Percentiles rank a stretch among this genome's conserved stretches.
These are phyloP conservation scores for Rhodosporidiobolus sp. DNA, from an alignment of 768 basidiomycete species.

Conservation along the genomic window DNA sequence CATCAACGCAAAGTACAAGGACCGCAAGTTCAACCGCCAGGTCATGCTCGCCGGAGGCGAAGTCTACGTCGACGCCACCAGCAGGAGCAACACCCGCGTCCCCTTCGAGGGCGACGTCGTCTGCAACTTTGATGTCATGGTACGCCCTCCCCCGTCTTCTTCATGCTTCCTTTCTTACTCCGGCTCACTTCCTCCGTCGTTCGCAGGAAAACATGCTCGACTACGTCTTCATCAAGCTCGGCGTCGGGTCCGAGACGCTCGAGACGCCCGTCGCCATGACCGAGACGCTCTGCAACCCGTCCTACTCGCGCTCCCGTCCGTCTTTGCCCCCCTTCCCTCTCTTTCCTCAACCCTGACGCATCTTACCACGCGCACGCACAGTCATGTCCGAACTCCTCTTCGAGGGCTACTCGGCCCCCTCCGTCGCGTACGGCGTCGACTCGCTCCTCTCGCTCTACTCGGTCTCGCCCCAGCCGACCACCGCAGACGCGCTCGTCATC, in stretches of 20 bases:
- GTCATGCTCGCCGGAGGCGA: slow-evolving; percentile 85
- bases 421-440: slow-evolving; percentile 82
- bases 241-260: slow-evolving; percentile 68
- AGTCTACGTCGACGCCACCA: slow-evolving; percentile 79
- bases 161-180: slow-evolving; percentile 26
- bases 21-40: slow-evolving; percentile 75
- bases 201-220: slow-evolving; percentile 88
- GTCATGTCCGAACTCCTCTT: slow-evolving; percentile 96
- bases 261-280: slow-evolving; percentile 91
- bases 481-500: slow-evolving; percentile 75
- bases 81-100: slow-evolving; percentile 69
- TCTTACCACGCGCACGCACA: slow-evolving; percentile 46
- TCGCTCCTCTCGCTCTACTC: slow-evolving; percentile 88
- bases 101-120: slow-evolving; percentile 95
- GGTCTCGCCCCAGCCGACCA: slow-evolving; percentile 52
- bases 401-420: slow-evolving; percentile 82
- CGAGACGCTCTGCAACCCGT: slow-evolving; percentile 79
- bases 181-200: not conserved
- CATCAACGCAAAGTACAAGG: slow-evolving; percentile 70
- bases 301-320: slow-evolving; percentile 82
- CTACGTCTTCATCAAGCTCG: slow-evolving; percentile 81
- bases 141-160: slow-evolving; percentile 47
- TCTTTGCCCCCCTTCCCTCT: slow-evolving; percentile 30
- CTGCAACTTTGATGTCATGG: slow-evolving; percentile 86
- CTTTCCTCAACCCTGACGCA: not conserved